Evolutionary conservation across 2,329 filamentous ascomycete genomes (phyloP), one percentile per base, ranked within the genome.

Genomic region (Fusarium piperis): DNA sequence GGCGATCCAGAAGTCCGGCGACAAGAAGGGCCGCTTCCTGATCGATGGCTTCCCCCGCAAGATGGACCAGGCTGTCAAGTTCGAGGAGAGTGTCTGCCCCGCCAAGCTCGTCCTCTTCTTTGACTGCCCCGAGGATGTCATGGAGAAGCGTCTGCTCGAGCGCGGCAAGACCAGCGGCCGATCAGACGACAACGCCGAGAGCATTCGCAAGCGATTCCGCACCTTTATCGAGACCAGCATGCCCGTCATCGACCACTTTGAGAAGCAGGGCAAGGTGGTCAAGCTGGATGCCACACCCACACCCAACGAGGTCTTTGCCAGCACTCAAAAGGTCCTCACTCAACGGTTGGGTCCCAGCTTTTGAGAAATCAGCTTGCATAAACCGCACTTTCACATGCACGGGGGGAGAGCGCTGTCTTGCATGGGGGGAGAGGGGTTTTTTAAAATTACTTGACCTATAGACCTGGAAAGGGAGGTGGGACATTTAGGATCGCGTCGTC

Each of bases 191-290:
- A 99, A 99, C 80, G 92, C 91, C 62, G 96, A 97, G 83, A 94
- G 91, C 78, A 99, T 98, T 81, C 92, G 93, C 85, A 99, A 99
- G 91, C 90, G 96, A 64, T 99, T 99, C 88, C 91, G 90, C 79
- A 95, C 92, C 5, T 99, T 98, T 79, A 86, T 97, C 76, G 94
- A 98, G 83, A 97, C 94, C 3, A 97, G 94, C 84, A 98, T 98
- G 95, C 96, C 96, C 28, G 96, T 98, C 52, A 94, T 99, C 61
- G 88, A 97, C 75, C 90, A 94, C 80, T 98, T 93, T 81, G 91
- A 92, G 78, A 86, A 86, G 77, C 86, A 95, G 83, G 90, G 89
- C 76, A 91, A 91, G 79, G 94, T 98, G 16, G 89, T 97, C 80
- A 93, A 91, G 84, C 88, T 98, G 48, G 86, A 91, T 76, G 94